A percentile compares a stretch with the other conserved stretches of the same genome.
Conservation (phyloP, 2,329 filamentous ascomycete genomes). For the Trichoderma endophyticum region DNA sequence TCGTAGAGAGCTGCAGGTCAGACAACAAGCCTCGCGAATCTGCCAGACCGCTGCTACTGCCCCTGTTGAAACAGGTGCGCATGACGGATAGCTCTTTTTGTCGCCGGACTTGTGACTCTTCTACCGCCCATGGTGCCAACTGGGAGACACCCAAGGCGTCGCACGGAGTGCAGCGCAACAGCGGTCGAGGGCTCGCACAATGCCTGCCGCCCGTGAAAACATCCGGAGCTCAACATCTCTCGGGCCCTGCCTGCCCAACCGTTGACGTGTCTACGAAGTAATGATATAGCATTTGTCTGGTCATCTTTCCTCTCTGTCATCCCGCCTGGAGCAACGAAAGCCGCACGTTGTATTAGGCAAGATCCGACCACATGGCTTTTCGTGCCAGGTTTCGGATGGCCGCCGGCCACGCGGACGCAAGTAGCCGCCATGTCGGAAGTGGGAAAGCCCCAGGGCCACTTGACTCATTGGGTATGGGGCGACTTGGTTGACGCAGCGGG, state of each 20-base stretch:
- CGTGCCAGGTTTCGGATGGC: constrained; percentile 20
- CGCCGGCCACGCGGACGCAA: constrained; percentile 21
- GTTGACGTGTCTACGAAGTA: neutral
- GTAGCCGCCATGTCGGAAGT: constrained; percentile 21
- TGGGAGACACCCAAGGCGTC: neutral
- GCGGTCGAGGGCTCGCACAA: neutral
- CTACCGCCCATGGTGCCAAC: neutral
- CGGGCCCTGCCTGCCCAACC: neutral
- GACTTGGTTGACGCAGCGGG: constrained; percentile 12
- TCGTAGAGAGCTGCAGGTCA: constrained; percentile 6
- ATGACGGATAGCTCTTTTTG: constrained; percentile 8
- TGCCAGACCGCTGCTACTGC: constrained; percentile 3
- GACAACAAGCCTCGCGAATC: constrained; percentile 10
- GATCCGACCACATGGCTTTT: constrained; percentile 22
- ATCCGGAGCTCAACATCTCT: neutral
- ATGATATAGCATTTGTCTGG: neutral
- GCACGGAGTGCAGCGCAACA: neutral
- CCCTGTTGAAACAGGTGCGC: neutral
- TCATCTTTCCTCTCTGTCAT: neutral
- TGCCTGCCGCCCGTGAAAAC: neutral
- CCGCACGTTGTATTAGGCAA: constrained; percentile 20
- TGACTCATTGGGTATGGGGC: constrained; percentile 14
- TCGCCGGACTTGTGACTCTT: neutral
- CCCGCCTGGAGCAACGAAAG: neutral
- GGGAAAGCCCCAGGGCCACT: constrained; percentile 20